Base-by-base conservation (phyloP, 495 filamentous ascomycete species). In the Niebla homalea region DNA sequence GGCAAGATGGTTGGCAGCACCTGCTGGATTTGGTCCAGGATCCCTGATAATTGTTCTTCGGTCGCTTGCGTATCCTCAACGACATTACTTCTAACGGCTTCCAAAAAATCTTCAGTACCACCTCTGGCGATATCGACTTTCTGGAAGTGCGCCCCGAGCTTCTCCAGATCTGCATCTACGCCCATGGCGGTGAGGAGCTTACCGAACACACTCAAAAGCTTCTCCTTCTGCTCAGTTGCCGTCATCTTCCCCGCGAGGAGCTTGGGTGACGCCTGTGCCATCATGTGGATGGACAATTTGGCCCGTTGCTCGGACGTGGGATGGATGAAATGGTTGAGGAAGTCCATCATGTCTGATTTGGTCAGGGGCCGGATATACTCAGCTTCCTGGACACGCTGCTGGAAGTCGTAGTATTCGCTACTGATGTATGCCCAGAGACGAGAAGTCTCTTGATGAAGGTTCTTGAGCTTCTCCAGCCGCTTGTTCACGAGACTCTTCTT, bases 381-480 rank as follows among this genome's bases (percentile, higher is more conserved):
- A 12, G 84, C 89, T 54, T 97, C 89, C 10, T 73, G 70, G 48
- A 93, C 81, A 29, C 89, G 76, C 57, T 80, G 75, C 57, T 86
- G 71, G 63, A 99, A 99, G 62, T 95, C 86, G 62, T 86, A 90
- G 55, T 81, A 85, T 60, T 97, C 92, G 43, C 76, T 85, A 14
- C 78, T 77, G 60, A 97, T 85, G 53, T 93, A 84, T 26, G 66
- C 74, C 90, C 87, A 94, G 61, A 90, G 84, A 18, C 87, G 77
- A 45, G 68, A 71, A 21, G 79, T 87, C 67, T 99, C 92, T 46
- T 90, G 87, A 43, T 77, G 73, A 53, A 99, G 68, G 59, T 93
- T 94, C 74, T 96, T 97, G 57, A 93, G 67, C 65, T 89, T 93
- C 69, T 99, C 93, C 22, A 93, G 70, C 15, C 86, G 70, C 71